phyloP scores from a whole-genome alignment of 306 rosid genomes.

The Cicer cuneatum region DNA sequence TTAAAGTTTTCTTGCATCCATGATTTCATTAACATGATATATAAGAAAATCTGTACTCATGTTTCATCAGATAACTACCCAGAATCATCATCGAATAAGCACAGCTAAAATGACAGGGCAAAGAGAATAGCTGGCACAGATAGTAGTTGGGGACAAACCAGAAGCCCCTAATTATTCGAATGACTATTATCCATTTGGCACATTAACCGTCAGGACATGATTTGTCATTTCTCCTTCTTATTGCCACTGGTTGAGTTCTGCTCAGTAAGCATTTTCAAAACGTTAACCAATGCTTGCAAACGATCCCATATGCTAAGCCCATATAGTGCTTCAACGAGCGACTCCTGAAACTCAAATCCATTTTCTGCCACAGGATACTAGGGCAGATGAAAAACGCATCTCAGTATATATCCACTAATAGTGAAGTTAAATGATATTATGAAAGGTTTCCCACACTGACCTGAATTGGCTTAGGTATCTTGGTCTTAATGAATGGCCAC shows the following conservation, averaged over 20 bases:
- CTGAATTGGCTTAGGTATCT: conserved; percentile 90
- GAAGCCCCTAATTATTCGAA: conserved; percentile 39
- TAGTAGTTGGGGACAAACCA: conserved; percentile 22
- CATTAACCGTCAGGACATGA: conserved; percentile 12
- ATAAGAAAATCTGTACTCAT: neutral
- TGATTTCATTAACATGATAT: conserved; percentile 13
- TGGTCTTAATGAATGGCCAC: conserved; percentile 87
- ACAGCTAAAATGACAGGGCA: conserved; percentile 13
- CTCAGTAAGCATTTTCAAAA: conserved; percentile 72
- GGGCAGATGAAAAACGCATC: conserved; percentile 36
- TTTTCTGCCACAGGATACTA: conserved; percentile 90
- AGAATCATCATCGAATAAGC: conserved; percentile 3
- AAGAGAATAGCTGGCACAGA: conserved; percentile 20
- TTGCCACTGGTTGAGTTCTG: conserved; percentile 52
- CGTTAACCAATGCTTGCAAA: conserved; percentile 76
- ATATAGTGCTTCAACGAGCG: conserved; percentile 79
- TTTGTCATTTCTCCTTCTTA: conserved; percentile 52
- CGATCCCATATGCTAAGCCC: conserved; percentile 92
- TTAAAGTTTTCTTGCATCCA: conserved; percentile 16
- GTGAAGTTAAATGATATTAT: conserved; percentile 22
- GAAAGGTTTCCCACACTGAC: conserved; percentile 55
- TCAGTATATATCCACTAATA: conserved; percentile 32
- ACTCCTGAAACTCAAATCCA: conserved; percentile 85
- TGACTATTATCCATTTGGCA: conserved; percentile 25
- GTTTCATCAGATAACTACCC: conserved; percentile 39